Percentiles rank a stretch among this genome's conserved stretches.
Conservation (phyloP, 257 asterid species). For the Nyctanthes arbortristis region DNA sequence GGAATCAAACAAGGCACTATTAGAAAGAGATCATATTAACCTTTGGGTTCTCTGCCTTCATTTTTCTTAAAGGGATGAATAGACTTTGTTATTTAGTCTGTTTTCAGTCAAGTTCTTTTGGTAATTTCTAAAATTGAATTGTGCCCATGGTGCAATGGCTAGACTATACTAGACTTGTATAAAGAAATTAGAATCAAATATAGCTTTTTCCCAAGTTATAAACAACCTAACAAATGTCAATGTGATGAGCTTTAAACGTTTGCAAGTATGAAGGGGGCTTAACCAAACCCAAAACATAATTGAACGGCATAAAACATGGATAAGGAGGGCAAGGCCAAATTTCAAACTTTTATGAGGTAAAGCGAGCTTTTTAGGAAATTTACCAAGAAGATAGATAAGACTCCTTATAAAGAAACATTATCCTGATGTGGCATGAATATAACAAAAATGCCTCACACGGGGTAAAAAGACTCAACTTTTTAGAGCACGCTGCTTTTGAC, state of each 20-base stretch:
- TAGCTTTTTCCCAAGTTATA: not conserved
- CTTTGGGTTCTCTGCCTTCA: conserved; percentile 31
- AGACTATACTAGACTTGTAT: not conserved
- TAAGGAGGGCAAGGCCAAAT: no score
- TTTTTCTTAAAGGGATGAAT: conserved; percentile 14
- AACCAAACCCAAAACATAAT: not conserved
- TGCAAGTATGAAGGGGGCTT: no score
- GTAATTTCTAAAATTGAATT: conserved; percentile 18
- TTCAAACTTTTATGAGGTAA: no score
- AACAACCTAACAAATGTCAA: no score
- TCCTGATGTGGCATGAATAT: no score
- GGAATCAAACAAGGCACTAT: conserved; percentile 21
- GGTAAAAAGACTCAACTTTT: no score
- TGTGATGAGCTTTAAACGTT: no score
- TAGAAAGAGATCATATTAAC: conserved; percentile 12
- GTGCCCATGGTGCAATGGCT: not conserved
- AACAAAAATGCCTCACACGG: no score
- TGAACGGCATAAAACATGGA: not conserved
- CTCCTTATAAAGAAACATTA: no score
- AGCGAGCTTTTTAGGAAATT: no score
- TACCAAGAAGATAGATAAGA: no score
- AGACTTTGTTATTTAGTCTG: conserved; percentile 33
- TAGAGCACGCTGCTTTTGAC: no score
- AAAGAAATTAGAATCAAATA: not conserved
- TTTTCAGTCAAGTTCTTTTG: conserved; percentile 16